Conservation (phyloP, 2,329 filamentous ascomycete genomes). For the Talaromyces sp. region DNA sequence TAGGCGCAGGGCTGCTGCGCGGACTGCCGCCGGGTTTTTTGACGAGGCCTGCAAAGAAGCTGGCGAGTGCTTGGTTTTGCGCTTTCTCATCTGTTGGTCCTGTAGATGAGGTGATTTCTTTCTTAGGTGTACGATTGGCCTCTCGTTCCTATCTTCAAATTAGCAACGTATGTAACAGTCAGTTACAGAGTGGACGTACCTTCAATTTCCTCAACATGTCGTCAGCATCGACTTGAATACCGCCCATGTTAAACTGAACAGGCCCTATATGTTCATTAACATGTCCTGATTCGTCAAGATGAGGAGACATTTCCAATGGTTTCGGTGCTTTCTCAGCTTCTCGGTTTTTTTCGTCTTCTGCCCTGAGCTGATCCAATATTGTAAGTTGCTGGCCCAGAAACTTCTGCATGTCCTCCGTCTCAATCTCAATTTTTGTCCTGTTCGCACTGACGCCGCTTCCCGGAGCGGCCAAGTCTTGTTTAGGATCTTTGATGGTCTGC, state of each 20-base stretch:
- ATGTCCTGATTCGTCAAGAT: constrained; percentile 37
- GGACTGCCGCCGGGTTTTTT: constrained; percentile 47
- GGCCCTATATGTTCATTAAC: constrained; percentile 83
- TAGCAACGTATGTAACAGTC: neutral
- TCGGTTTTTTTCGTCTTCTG: constrained; percentile 52
- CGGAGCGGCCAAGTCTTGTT: constrained; percentile 58
- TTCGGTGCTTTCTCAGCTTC: constrained; percentile 32
- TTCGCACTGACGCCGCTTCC: constrained; percentile 46
- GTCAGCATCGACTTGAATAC: constrained; percentile 92
- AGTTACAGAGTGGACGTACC: constrained; percentile 45
- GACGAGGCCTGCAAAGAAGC: constrained; percentile 59
- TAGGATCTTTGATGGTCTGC: constrained; percentile 72
- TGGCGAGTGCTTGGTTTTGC: constrained; percentile 59
- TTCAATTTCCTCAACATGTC: constrained; percentile 86
- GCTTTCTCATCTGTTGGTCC: constrained; percentile 45
- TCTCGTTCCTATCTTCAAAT: constrained; percentile 41
- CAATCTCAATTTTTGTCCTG: constrained; percentile 53
- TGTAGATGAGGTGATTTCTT: constrained; percentile 31
- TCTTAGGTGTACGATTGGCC: constrained; percentile 38
- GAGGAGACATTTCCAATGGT: constrained; percentile 34
- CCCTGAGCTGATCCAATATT: constrained; percentile 64
- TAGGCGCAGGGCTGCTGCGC: constrained; percentile 34
- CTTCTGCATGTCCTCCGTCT: constrained; percentile 69
- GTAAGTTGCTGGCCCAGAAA: constrained; percentile 75
- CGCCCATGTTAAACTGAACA: constrained; percentile 97